phyloP scores from a whole-genome alignment of 1,139 yeast genomes.

The Pneumocystis wakefieldiae region DNA sequence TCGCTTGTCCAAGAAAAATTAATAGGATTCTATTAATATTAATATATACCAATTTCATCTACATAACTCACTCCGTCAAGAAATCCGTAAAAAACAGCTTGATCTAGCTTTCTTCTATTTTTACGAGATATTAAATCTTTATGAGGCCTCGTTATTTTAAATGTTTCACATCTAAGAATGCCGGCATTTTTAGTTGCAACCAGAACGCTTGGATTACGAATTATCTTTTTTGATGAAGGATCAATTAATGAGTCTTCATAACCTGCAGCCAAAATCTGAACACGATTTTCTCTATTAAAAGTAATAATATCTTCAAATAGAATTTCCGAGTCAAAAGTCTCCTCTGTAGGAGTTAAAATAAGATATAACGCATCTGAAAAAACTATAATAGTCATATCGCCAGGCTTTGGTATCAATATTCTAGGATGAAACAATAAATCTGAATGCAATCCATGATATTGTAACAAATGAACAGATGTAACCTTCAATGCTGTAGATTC shows the following conservation, averaged over 20 bases:
- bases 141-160: conserved; percentile 19
- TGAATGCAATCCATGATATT: conserved; percentile 25
- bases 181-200: conserved; percentile 49
- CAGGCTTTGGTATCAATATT: conserved; percentile 46
- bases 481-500: conserved; percentile 40
- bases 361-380: conserved; percentile 40
- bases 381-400: conserved; percentile 47
- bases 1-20: conserved; percentile 29
- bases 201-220: conserved; percentile 33
- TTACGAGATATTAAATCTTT: conserved; percentile 10
- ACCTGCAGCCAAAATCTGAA: conserved; percentile 41
- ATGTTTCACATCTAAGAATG: conserved; percentile 44
- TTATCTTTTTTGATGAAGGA: conserved; percentile 15
- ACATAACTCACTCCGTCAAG: conserved; percentile 5
- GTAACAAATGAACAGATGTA: conserved; percentile 46
- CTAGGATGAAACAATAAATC: conserved; percentile 32
- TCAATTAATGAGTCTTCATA: conserved; percentile 28
- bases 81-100: conserved; percentile 53
- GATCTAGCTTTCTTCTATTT: conserved; percentile 36
- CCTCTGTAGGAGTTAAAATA: neutral
- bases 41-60: neutral
- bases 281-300: conserved; percentile 32
- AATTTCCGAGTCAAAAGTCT: conserved; percentile 1
- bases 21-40: conserved; percentile 30
- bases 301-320: conserved; percentile 63